Conservation (phyloP, 2,329 filamentous ascomycete genomes). For the Knoxdaviesia proteae region DNA sequence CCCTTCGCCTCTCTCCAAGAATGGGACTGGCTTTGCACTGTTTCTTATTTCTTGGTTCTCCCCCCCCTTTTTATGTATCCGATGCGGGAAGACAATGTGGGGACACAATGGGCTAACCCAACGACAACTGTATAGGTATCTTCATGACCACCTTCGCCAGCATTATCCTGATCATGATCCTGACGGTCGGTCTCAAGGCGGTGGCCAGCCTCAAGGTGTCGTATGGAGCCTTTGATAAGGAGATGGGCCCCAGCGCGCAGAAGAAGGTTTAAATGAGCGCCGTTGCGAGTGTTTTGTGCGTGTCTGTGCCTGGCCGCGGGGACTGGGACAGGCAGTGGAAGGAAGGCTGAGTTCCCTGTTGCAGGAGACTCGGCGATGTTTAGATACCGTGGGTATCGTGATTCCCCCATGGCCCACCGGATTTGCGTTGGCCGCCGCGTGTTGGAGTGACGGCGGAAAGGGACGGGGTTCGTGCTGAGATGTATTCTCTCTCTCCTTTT, state of each 20-base stretch:
- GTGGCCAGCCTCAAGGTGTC: conserved; percentile 68
- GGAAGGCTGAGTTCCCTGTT: not conserved
- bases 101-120: conserved; percentile 1
- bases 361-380: no score
- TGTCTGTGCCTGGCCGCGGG: no score
- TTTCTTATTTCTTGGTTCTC: no score
- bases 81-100: not conserved
- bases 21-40: no score
- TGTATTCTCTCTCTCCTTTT: no score
- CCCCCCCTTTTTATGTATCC: not conserved
- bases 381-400: no score
- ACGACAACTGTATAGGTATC: conserved; percentile 35
- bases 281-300: no score
- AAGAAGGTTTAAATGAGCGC: conserved; percentile 35
- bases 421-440: no score
- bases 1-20: not conserved
- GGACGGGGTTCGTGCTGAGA: no score
- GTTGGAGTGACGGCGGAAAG: no score
- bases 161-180: conserved; percentile 52
- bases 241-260: conserved; percentile 72
- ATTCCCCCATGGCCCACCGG: no score
- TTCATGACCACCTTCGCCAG: conserved; percentile 67
- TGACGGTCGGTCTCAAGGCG: conserved; percentile 58
- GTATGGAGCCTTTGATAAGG: conserved; percentile 91
- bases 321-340: conserved; percentile 6